Evolutionary conservation across 495 filamentous ascomycete genomes (phyloP), one percentile per base, ranked within the genome.

Genomic region (Parmelia sp.): DNA sequence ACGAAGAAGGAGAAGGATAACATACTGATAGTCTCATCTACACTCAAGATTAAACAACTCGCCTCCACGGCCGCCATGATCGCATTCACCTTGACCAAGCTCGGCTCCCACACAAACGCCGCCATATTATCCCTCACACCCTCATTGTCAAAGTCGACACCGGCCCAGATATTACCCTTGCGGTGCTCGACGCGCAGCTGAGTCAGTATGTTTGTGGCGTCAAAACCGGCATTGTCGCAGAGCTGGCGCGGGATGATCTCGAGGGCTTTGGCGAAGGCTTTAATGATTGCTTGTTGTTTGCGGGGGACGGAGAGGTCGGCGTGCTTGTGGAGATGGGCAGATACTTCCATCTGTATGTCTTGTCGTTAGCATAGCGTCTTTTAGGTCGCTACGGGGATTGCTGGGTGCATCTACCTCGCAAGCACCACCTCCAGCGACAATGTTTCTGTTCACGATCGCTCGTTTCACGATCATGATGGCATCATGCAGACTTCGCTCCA

Each of bases 391-490:
- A 40, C 25, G 56, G 45, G 29, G 44, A 35, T 35, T 19, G 62
- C 4, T 37, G 19, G 40, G 10, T 33, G 25, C 49, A 9, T 65
- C 33, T n/a, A 75, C 74, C 65, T 98, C 94, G 72, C 83, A 86
- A 19, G 94, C 93, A 71, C 94, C 94, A 68, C 94, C 94, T 64
- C 94, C 94, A 33, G 92, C 94, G 39, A 98, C 94, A 70, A 98
- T 96, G 69, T 84, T 89, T 66, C 88, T 86, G 78, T 97, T 93
- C 79, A 89, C 89, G 73, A 97, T 89, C 35, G 93, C 90, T 57
- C 95, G 91, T 82, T 96, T 97, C 67, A 98, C 94, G 68, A 98
- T 94, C 94, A 98, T 98, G 79, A 98, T 96, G 49, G 93, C 94
- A 73, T 98, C 94, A 77, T 98, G 94, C 63, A 98, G 82, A 73